These are phyloP conservation scores for Coleophoma cylindrospora DNA, from an alignment of 2,329 filamentous ascomycete genomes.

Conservation along the genomic window DNA sequence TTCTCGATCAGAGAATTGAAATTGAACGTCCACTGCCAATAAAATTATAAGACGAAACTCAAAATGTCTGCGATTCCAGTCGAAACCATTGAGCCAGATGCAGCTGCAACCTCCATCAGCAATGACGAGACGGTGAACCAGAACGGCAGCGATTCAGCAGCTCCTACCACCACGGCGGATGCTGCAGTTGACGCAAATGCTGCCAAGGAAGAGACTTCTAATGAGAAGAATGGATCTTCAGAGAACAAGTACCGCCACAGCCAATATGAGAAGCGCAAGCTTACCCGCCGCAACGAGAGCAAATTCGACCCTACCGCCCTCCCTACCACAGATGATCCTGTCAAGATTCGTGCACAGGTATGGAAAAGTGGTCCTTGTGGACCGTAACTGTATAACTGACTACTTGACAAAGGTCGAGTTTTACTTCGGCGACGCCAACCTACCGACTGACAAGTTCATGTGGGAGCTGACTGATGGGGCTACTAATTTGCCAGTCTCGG, in stretches of 20 bases:
- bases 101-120: slow-evolving; percentile 14
- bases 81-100: slow-evolving; percentile 16
- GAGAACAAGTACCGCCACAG: background rate
- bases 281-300: slow-evolving; percentile 35
- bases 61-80: slow-evolving; percentile 18
- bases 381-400: too few relatives aligned
- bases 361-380: slow-evolving; percentile 3
- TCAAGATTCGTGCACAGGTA: slow-evolving; percentile 64
- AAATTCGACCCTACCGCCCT: slow-evolving; percentile 52
- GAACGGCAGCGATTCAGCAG: slow-evolving; percentile 7
- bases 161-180: slow-evolving; percentile 8
- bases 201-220: slow-evolving; percentile 10
- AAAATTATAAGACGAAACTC: background rate
- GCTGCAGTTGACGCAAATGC: slow-evolving; percentile 6
- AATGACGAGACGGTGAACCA: slow-evolving; percentile 14
- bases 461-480: slow-evolving; percentile 72
- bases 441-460: slow-evolving; percentile 84
- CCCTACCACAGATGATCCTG: slow-evolving; percentile 54
- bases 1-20: slow-evolving; percentile 7
- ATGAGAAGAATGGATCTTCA: slow-evolving; percentile 1
- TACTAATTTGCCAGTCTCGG: slow-evolving; percentile 74
- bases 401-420: slow-evolving; percentile 68
- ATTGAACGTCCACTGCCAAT: background rate
- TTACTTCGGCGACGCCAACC: slow-evolving; percentile 90
- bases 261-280: slow-evolving; percentile 1